phyloP scores from a whole-genome alignment of 805 yeast genomes.

The Starmerella riodocensis region DNA sequence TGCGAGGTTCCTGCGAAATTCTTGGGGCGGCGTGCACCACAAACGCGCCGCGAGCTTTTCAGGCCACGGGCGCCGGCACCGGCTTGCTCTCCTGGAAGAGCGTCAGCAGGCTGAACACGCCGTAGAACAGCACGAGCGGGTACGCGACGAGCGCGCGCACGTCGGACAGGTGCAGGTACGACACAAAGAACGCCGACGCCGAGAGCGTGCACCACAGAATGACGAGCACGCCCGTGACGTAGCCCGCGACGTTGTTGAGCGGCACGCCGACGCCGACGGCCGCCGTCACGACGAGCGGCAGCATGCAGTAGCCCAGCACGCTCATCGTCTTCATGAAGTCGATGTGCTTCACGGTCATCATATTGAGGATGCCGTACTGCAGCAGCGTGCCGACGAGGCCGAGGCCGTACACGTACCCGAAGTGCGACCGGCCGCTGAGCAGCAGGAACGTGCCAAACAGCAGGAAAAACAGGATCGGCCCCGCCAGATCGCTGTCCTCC shows the following conservation, averaged over 20 bases:
- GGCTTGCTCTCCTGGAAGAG: constrained; percentile 45
- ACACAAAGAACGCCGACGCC: constrained; percentile 83
- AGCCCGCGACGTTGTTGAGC: constrained; percentile 65
- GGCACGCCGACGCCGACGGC: constrained; percentile 53
- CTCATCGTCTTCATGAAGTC: constrained; percentile 63
- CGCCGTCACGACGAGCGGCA: constrained; percentile 73
- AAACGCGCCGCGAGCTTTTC: no score
- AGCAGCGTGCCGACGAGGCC: constrained; percentile 82
- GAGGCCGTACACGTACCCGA: constrained; percentile 93
- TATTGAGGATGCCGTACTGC: constrained; percentile 68
- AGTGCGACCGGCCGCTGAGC: constrained; percentile 83
- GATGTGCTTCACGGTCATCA: constrained; percentile 52
- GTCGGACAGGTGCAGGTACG: constrained; percentile 66
- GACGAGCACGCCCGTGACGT: constrained; percentile 48
- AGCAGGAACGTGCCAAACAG: constrained; percentile 72
- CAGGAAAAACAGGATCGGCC: constrained; percentile 80
- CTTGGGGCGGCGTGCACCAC: no score
- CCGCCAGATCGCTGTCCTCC: constrained; percentile 87
- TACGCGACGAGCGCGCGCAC: constrained; percentile 87
- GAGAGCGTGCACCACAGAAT: constrained; percentile 87
- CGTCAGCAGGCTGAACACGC: constrained; percentile 91
- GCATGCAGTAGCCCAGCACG: constrained; percentile 82
- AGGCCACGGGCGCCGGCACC: background rate
- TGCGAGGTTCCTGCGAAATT: no score
- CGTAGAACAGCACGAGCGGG: constrained; percentile 81